phyloP scores from a whole-genome alignment of 2,329 filamentous ascomycete species.

The Huntiella savannae region DNA sequence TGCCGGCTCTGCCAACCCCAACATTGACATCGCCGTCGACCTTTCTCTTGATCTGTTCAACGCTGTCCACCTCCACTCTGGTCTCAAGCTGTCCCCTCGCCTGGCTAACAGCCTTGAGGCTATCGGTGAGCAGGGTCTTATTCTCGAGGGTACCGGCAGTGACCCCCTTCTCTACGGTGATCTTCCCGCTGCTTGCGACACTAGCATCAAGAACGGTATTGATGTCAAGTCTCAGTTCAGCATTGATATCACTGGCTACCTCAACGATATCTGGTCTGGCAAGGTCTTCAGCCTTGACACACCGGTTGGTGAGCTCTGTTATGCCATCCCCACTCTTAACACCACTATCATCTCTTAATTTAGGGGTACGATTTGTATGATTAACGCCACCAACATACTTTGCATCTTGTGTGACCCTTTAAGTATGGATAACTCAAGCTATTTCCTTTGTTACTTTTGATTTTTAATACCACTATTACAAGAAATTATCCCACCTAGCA shows the following conservation, averaged over 20 bases:
- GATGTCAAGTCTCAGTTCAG: neutral
- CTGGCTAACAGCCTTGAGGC: neutral
- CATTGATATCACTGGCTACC: neutral
- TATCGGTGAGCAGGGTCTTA: conserved; percentile 3
- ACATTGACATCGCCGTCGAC: conserved; percentile 13
- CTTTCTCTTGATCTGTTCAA: conserved; percentile 21
- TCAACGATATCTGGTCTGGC: neutral
- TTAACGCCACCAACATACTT: neutral
- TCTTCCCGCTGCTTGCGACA: neutral
- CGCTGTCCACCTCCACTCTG: neutral
- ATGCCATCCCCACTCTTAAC: neutral
- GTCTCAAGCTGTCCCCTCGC: conserved; percentile 1
- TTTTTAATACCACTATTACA: too few species aligned
- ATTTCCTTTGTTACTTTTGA: too few species aligned
- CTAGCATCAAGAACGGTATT: conserved; percentile 1
- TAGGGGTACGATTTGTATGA: neutral
- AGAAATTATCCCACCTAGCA: too few species aligned
- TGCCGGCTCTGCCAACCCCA: conserved; percentile 17
- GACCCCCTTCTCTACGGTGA: conserved; percentile 1
- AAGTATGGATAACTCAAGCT: too few species aligned
- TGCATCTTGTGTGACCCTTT: too few species aligned
- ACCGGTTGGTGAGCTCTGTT: neutral
- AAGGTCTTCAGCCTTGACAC: neutral
- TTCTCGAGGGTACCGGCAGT: neutral
- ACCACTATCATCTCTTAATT: conserved; percentile 1